Base-by-base conservation (phyloP, 2,329 filamentous ascomycete genomes). In the Curvularia sp. region DNA sequence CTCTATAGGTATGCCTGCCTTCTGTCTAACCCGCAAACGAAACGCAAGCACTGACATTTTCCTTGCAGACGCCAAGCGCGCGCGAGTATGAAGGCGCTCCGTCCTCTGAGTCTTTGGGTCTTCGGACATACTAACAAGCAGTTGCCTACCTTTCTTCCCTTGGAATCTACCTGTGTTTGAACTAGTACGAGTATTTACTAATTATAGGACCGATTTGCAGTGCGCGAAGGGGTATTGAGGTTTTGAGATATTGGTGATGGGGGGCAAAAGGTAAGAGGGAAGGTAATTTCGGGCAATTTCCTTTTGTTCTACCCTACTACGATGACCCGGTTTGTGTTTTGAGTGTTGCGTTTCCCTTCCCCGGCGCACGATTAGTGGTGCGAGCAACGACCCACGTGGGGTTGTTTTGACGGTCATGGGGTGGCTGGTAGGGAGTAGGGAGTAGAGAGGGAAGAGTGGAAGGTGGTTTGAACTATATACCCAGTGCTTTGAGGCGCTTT, bases 61-160 rank as follows among this genome's bases (percentile, higher is more conserved):
- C 3, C 9, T 23, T 10, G 30, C 58, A 76, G 73, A 74, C 61
- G 59, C 63, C 27, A 76, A 76, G 64, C 70, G 72, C 57, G 64
- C 64, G 43, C 68, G 66, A 67, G 60, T 74, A 61, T 75, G 65
- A 71, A 65, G 41, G 49, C 56, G 59, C 54, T 34, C 63, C 58
- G 63, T 65, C 63, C 66, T 72, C 61, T n/a, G 30, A 58, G 51
- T 64, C 57, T 54, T 39, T 34, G 42, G 43, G 32, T 36, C 28
- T 57, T 21, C 51, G 32, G 57, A 53, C 18, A 48, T 25, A 59
- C 70, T 74, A 69, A 73, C 63, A 46, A 32, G 27, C 50, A 69
- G 64, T 30, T 59, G 57, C 58, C 15, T 30, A 27, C 55, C 23
- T 49, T n/a, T 27, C 47, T 23, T 38, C 27, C 15, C 5, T 32